Evolutionary conservation across 106 monocot genomes (phyloP), one percentile per base, ranked within the genome.

Genomic region (Dendrobium huoshanense): DNA sequence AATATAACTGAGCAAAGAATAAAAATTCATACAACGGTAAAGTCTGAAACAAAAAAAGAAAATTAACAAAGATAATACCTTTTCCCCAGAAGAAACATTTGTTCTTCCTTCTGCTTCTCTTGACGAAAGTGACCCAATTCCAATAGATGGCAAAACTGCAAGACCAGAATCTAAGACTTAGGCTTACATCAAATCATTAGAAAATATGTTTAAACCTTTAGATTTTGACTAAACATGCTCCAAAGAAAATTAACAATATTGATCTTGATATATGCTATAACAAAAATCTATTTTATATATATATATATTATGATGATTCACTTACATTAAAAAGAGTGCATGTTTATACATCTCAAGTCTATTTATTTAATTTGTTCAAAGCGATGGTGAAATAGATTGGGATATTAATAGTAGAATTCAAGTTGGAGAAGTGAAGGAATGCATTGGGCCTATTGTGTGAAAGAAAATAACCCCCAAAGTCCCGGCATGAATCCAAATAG

Each of bases 31-130:
- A n/a, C 5, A 61, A 61, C 4, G 19, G 61, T 5, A 10, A n/a
- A 61, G 2, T 1, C 7, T 22, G 18, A 56, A 6, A 22, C 17
- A 76, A 24, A 65, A 24, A 40, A 67, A 9, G 31, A 41, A 49
- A 24, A 33, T 5, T 54, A 54, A 54, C 16, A 54, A n/a, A 70
- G 33, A 31, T 37, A 43, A 1, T 83, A 99, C 98, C 89, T 95
- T 99, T 41, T 99, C 98, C 42, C 84, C 86, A 83, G 92, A 48
- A 77, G 89, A 87, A 54, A 89, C 78, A 81, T 95, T 99, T 79
- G 91, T 81, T 85, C 92, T 85, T 76, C 98, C 98, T 87, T 95
- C 98, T 82, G 95, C 89, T 91, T 99, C 98, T 76, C 98, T 87
- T 40, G 91, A 86, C 82, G 98, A 89, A 70, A 99, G 87, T 65